These are phyloP conservation scores for Ascochyta rabiei DNA, from an alignment of 2,329 filamentous ascomycete genomes.

Conservation along the genomic window DNA sequence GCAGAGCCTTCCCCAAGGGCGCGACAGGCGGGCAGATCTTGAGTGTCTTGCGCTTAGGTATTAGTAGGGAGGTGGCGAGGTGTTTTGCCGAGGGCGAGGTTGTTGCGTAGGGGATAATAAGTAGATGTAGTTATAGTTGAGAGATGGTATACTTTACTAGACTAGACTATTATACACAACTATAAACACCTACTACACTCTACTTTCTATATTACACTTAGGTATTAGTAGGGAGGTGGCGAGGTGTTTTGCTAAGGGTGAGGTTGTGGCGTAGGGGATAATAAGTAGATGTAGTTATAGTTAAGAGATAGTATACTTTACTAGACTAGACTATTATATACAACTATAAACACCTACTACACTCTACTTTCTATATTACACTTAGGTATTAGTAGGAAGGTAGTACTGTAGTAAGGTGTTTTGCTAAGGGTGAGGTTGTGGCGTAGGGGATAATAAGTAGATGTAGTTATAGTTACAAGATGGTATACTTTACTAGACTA, in stretches of 20 bases:
- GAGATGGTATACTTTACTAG: too few relatives aligned
- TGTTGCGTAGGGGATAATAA: not conserved
- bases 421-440: constrained; percentile 68
- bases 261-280: constrained; percentile 50
- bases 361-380: too few relatives aligned
- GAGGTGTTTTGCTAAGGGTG: constrained; percentile 70
- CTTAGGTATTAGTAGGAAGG: constrained; percentile 73
- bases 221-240: constrained; percentile 77
- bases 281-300: too few relatives aligned
- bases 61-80: constrained; percentile 75
- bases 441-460: not conserved
- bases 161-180: too few relatives aligned
- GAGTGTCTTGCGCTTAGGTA: constrained; percentile 70
- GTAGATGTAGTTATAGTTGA: too few relatives aligned
- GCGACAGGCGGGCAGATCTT: constrained; percentile 74
- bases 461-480: too few relatives aligned
- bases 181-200: too few relatives aligned
- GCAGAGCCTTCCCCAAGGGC: constrained; percentile 61
- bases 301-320: too few relatives aligned
- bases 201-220: too few relatives aligned
- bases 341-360: too few relatives aligned
- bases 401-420: constrained; percentile 73
- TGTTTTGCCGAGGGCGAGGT: constrained; percentile 73
- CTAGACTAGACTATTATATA: too few relatives aligned
- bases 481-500: too few relatives aligned